These are phyloP conservation scores for Backusella psychrophila DNA, from an alignment of 192 early-diverging fungal species.

Conservation along the genomic window DNA sequence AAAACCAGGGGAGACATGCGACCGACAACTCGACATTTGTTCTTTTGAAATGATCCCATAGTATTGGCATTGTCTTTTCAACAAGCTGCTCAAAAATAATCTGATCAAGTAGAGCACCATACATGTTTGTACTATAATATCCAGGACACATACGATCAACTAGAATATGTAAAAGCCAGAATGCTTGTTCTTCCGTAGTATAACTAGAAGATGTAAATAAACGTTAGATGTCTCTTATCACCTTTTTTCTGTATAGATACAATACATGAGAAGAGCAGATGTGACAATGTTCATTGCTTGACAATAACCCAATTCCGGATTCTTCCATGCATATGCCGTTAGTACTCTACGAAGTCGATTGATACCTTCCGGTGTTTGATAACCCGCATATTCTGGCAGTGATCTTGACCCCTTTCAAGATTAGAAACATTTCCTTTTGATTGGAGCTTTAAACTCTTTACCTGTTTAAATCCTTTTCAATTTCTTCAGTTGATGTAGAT, in stretches of 20 bases:
- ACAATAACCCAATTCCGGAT: slow-evolving; percentile 97
- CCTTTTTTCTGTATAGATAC: background rate
- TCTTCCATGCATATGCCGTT: slow-evolving; percentile 79
- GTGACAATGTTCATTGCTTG: slow-evolving; percentile 99
- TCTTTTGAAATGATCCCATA: slow-evolving; percentile 80
- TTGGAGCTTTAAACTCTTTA: background rate
- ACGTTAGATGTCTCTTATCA: background rate
- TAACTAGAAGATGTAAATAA: slow-evolving; percentile 44
- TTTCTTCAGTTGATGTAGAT: slow-evolving; percentile 82
- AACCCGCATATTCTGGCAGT: slow-evolving; percentile 91
- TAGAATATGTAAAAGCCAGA: slow-evolving; percentile 91
- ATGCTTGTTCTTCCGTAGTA: slow-evolving; percentile 95
- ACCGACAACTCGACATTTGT: slow-evolving; percentile 95
- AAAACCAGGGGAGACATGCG: slow-evolving; percentile 97
- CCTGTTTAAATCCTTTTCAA: slow-evolving; percentile 86
- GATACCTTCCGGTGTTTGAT: slow-evolving; percentile 90
- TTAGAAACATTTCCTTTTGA: background rate
- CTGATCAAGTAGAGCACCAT: slow-evolving; percentile 95
- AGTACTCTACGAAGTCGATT: slow-evolving; percentile 90
- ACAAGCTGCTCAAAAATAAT: slow-evolving; percentile 91
- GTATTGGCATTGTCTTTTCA: slow-evolving; percentile 87
- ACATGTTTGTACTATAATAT: slow-evolving; percentile 97
- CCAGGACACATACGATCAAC: slow-evolving; percentile 90
- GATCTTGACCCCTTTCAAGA: slow-evolving; percentile 57
- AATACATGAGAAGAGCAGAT: slow-evolving; percentile 83